Percentiles rank a stretch among this genome's conserved stretches.
Evolutionary conservation across 228 moss, liverwort and hornwort genomes (phyloP).

Genomic region (Sphagnum magellanicum): DNA sequence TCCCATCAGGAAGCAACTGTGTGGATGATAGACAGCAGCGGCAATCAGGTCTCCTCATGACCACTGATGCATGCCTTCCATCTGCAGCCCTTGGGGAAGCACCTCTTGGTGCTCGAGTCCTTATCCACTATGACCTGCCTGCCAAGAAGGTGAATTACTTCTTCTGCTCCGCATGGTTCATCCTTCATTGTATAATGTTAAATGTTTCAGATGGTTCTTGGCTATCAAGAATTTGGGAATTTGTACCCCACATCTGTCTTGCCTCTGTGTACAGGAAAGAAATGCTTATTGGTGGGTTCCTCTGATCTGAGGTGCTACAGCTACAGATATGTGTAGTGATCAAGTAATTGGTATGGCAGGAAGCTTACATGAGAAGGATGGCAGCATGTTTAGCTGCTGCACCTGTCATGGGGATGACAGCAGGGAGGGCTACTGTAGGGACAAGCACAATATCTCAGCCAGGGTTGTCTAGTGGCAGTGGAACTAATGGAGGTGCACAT

Average conservation of each 20-base stretch:
- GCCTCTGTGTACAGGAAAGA: too few species aligned
- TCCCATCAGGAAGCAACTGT: conserved; percentile 25
- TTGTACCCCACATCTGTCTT: not conserved
- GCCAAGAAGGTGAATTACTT: conserved; percentile 50
- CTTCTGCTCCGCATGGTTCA: not conserved
- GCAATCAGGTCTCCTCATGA: conserved; percentile 64
- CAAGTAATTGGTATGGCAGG: conserved; percentile 22
- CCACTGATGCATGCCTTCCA: conserved; percentile 86
- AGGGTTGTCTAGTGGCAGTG: too few species aligned
- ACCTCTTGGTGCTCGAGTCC: conserved; percentile 66
- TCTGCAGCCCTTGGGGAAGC: conserved; percentile 61
- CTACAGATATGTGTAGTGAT: too few species aligned
- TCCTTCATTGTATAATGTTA: too few species aligned
- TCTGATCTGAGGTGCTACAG: too few species aligned
- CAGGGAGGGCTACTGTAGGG: not conserved
- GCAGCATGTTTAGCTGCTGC: conserved; percentile 68
- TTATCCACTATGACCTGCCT: conserved; percentile 89
- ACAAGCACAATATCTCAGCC: not conserved
- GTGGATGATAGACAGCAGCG: conserved; percentile 27
- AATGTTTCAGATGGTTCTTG: not conserved
- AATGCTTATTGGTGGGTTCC: too few species aligned
- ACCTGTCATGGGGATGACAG: conserved; percentile 6
- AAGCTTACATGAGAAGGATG: conserved; percentile 69
- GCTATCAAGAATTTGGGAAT: not conserved
- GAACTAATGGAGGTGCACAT: conserved; percentile 21